Conservation (phyloP, 805 yeast species). For the Candida insectalens region DNA sequence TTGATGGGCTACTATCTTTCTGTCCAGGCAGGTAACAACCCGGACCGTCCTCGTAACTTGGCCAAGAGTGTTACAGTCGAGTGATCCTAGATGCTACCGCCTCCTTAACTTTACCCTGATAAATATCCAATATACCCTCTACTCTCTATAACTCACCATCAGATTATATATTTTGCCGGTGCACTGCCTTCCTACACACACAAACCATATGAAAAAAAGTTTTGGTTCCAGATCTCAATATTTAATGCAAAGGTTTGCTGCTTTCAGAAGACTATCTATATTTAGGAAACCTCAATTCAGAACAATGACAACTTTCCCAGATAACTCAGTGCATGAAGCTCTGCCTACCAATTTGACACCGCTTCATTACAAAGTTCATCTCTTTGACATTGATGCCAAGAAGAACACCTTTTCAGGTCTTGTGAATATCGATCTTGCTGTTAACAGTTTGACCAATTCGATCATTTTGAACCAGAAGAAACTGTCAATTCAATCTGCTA, state of each 20-base stretch:
- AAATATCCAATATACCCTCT: too few species aligned
- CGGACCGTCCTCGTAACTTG: constrained; percentile 96
- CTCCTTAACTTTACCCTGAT: constrained; percentile 1
- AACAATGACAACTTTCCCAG: too few species aligned
- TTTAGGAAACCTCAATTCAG: too few species aligned
- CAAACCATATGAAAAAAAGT: too few species aligned
- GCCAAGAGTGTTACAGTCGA: constrained; percentile 98
- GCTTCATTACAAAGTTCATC: constrained; percentile 56
- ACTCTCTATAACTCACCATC: too few species aligned
- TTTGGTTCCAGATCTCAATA: too few species aligned
- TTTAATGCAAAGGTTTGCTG: too few species aligned
- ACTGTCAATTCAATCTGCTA: constrained; percentile 22
- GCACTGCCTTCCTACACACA: too few species aligned
- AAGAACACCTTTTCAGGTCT: constrained; percentile 37
- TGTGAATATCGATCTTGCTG: constrained; percentile 38
- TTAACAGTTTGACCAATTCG: constrained; percentile 30
- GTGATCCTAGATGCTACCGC: constrained; percentile 33
- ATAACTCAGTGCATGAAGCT: constrained; percentile 38
- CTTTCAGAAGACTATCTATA: too few species aligned
- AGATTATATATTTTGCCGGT: too few species aligned
- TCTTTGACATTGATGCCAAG: constrained; percentile 46
- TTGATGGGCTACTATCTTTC: constrained; percentile 97
- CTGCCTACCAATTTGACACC: constrained; percentile 51
- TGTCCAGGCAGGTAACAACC: constrained; percentile 88
- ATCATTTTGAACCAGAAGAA: constrained; percentile 41